phyloP scores from a whole-genome alignment of 202 grass and related monocot genomes.

The Zizania palustris region DNA sequence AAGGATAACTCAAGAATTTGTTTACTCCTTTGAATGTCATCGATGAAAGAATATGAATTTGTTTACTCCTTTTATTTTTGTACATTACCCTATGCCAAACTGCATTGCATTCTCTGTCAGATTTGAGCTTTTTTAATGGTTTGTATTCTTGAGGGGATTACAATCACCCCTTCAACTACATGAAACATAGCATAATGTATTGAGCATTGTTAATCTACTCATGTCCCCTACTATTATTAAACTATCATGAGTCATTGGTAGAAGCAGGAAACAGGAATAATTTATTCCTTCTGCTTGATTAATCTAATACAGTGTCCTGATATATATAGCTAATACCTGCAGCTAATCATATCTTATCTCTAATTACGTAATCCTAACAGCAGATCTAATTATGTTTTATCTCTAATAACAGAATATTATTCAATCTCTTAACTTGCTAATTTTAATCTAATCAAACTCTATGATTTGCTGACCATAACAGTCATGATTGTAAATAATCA shows the following conservation, averaged over 20 bases:
- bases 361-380: no score
- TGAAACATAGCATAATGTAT: neutral
- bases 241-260: slow-evolving; percentile 4
- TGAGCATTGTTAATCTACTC: slow-evolving; percentile 9
- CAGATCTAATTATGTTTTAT: no score
- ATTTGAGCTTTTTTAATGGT: neutral
- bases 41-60: neutral
- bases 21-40: neutral
- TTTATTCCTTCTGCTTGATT: no score
- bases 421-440: no score
- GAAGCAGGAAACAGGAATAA: no score
- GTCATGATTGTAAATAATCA: neutral
- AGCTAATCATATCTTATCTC: no score
- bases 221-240: slow-evolving; percentile 22
- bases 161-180: neutral
- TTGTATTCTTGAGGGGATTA: neutral
- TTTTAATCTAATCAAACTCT: no score
- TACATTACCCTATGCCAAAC: slow-evolving; percentile 8
- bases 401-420: no score
- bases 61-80: neutral
- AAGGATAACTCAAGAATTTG: slow-evolving; percentile 1
- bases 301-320: no score
- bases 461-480: no score
- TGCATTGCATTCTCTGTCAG: neutral
- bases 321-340: no score